phyloP scores from a whole-genome alignment of 805 yeast genomes.

The Pichia paraexigua region DNA sequence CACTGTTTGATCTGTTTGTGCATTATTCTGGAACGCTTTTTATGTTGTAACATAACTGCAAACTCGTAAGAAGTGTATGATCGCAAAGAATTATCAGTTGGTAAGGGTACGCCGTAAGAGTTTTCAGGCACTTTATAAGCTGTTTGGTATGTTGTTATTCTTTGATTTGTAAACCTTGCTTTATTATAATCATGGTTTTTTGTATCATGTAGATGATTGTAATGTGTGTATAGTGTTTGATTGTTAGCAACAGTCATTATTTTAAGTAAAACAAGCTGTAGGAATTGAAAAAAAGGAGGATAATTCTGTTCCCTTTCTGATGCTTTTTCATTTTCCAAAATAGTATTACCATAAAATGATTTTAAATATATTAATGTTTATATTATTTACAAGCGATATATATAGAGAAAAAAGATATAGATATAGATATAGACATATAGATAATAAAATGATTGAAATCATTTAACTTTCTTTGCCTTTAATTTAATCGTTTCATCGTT shows the following conservation, averaged over 20 bases:
- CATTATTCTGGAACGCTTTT: background rate
- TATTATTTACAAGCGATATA: background rate
- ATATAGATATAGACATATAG: conserved; percentile 1
- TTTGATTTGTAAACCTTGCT: background rate
- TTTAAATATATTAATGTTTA: background rate
- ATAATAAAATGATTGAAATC: conserved; percentile 14
- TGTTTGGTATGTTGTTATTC: background rate
- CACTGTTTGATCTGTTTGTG: background rate
- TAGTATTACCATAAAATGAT: too few relatives aligned
- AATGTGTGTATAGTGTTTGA: background rate
- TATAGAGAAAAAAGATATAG: background rate
- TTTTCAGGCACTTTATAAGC: background rate
- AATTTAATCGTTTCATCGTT: conserved; percentile 85
- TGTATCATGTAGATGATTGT: background rate
- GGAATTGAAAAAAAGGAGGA: background rate
- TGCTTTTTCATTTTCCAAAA: background rate
- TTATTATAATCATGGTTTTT: background rate
- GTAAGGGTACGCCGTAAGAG: background rate
- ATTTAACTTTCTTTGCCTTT: conserved; percentile 92
- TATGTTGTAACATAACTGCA: background rate
- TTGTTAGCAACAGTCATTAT: background rate
- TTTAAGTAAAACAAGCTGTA: background rate
- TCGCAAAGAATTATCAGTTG: background rate
- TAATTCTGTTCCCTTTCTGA: background rate
- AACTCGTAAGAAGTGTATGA: background rate